Evolutionary conservation across 805 yeast genomes (phyloP), one percentile per base, ranked within the genome.

Genomic region (Monosporozyma servazzii): DNA sequence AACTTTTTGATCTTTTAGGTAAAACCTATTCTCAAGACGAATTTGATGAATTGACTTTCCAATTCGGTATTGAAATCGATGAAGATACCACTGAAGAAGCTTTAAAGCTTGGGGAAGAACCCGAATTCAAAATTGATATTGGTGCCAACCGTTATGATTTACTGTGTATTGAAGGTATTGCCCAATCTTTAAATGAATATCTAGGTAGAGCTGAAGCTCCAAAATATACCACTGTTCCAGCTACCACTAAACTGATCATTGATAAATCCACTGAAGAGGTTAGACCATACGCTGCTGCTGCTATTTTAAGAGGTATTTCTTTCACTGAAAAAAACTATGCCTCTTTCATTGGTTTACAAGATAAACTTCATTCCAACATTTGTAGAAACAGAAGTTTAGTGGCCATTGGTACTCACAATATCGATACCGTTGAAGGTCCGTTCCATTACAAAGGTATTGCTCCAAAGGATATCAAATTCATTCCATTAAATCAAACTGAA

Each of bases 121-220:
- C 99, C n/a, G 95, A 91, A 71, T 78, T 88, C 63, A 93, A 93
- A 73, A 88, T 93, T 64, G 99, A 93, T 70, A 83, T 95, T 57
- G 97, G 96, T 53, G 99, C 99, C 56, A 93, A 93, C 74, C 86
- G 99, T 76, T 95, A 93, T 66, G 99, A 93, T 69, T 82, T 93
- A 90, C 81, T 93, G 58, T 95, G 99, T 75, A 86, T 89, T 61
- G 99, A 93, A 72, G 99, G 99, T 66, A 89, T 93, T 70, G 89
- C 97, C 1, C 95, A 88, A 66, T 91, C 98, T 1, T 75, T 93
- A 66, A 89, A 89, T 64, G 95, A 90, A 67, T 93, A 87, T 66
- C 75, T 91, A 61, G 96, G 95, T 37, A 80, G 79, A 54, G 61
- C 69, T 5, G 66, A 71, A 47, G 74, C 85, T 43, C 96, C 99